Base-by-base conservation (phyloP, 495 filamentous ascomycete genomes). In the Poronia punctata region DNA sequence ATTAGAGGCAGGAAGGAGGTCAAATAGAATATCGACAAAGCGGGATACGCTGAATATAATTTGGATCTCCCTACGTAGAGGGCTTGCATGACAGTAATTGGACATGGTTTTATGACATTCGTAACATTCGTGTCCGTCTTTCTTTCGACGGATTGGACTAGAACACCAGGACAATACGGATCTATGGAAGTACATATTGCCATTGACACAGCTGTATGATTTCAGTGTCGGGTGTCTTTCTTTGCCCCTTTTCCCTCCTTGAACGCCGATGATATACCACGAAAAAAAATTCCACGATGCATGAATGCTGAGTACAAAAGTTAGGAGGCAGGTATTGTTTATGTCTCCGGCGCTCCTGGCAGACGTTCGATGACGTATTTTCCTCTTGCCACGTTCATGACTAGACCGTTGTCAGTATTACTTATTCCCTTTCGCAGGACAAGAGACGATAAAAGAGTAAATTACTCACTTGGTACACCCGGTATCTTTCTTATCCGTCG, bases 331-430 rank as follows among this genome's bases (percentile, higher is more conserved):
- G n/a, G n/a, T n/a, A n/a, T 21, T 30, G 5, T 43, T 43, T 20
- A 45, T 7, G 34, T 34, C 20, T 45, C 42, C 35, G 82, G 79
- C 40, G 86, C 85, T 57, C 89, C 84, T 1, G 88, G 90, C 24
- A 97, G 65, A 48, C 88, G 74, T 68, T 97, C 90, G 54, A 98
- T 89, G 18, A 86, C 82, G 64, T 95, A 96, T 62, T 94, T 95
- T 12, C 80, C 86, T 48, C 80, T 73, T 12, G 80, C 80, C 16
- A 89, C 84, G 37, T 66, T 71, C 65, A 80, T 71, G 41, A 79
- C 42, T 45, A 21, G 27, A 16, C 2, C 8, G 11, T 10, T 15
- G 22, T 45, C 17, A 73, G 25, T 60, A 53, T 23, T 57, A 52
- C 42, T 54, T 49, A 40, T 28, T 5, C 7, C 20, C 15, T 26